Percentiles rank a stretch among this genome's conserved stretches.
Evolutionary conservation across 805 yeast genomes (phyloP).

Genomic region (Torulaspora quercuum): DNA sequence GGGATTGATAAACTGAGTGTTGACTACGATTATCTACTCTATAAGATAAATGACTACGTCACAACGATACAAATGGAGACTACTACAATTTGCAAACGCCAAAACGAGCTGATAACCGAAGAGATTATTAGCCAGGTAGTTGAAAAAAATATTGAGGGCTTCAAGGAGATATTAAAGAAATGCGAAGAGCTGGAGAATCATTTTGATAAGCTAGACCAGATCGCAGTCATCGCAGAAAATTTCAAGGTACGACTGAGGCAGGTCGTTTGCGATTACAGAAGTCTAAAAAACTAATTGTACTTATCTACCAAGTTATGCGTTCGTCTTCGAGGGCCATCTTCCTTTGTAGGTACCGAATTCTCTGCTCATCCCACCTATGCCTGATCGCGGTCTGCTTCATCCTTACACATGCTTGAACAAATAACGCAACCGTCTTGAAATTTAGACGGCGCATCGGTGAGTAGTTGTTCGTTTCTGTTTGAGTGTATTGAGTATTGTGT

Average conservation of each 20-base stretch:
- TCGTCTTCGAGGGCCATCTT: conserved; percentile 29
- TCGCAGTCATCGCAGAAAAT: conserved; percentile 41
- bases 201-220: conserved; percentile 51
- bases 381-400: conserved; percentile 27
- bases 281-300: conserved; percentile 7
- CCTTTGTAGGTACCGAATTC: conserved; percentile 27
- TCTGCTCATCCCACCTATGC: conserved; percentile 29
- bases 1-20: conserved; percentile 57
- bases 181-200: conserved; percentile 52
- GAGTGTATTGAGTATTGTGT: background rate
- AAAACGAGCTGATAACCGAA: conserved; percentile 26
- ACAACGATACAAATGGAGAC: conserved; percentile 47
- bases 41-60: conserved; percentile 56
- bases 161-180: conserved; percentile 40
- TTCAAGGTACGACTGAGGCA: conserved; percentile 38
- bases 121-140: conserved; percentile 33
- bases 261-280: conserved; percentile 31
- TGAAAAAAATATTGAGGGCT: conserved; percentile 41
- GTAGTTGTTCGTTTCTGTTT: background rate
- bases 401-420: conserved; percentile 32
- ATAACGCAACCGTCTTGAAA: conserved; percentile 32
- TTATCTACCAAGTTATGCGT: conserved; percentile 25
- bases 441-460: conserved; percentile 12
- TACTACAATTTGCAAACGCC: conserved; percentile 25
- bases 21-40: conserved; percentile 61